These are phyloP conservation scores for Oidiodendron maius DNA, from an alignment of 495 filamentous ascomycete species.

Conservation along the genomic window DNA sequence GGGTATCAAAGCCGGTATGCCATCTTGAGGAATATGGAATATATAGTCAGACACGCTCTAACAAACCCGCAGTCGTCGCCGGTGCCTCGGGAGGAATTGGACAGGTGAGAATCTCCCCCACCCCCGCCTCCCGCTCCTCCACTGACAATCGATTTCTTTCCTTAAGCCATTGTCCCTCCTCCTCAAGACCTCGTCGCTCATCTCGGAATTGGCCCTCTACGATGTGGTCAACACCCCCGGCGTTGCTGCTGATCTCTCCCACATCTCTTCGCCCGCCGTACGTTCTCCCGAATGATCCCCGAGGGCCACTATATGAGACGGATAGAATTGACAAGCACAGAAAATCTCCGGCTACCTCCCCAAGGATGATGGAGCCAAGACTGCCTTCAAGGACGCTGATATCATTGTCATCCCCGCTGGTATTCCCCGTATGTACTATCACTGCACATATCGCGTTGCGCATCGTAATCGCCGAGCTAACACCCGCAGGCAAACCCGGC, in stretches of 20 bases:
- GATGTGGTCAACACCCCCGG: slow-evolving; percentile 99
- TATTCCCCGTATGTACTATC: slow-evolving; percentile 74
- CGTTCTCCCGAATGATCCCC: slow-evolving; percentile 32
- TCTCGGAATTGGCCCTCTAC: slow-evolving; percentile 91
- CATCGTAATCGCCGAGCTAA: no score
- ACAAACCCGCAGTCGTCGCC: slow-evolving; percentile 64
- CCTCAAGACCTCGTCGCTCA: slow-evolving; percentile 76
- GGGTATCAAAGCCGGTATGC: slow-evolving; percentile 78
- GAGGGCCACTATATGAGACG: no score
- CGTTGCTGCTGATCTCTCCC: slow-evolving; percentile 90
- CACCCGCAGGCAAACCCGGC: slow-evolving; percentile 78
- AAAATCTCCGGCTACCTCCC: slow-evolving; percentile 89
- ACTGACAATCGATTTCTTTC: no score
- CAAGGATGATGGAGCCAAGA: slow-evolving; percentile 81
- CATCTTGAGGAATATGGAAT: not conserved
- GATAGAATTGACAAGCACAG: no score
- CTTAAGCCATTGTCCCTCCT: slow-evolving; percentile 96
- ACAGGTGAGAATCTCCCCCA: slow-evolving; percentile 72
- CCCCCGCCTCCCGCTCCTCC: not conserved
- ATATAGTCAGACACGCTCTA: slow-evolving; percentile 32
- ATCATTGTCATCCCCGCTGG: slow-evolving; percentile 96
- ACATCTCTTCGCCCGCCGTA: slow-evolving; percentile 93
- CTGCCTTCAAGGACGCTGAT: slow-evolving; percentile 83
- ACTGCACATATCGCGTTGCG: not conserved
- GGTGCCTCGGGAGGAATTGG: slow-evolving; percentile 98